Base-by-base conservation (phyloP, 1,284 basidiomycete genomes). In the Sporisorium exsertum region DNA sequence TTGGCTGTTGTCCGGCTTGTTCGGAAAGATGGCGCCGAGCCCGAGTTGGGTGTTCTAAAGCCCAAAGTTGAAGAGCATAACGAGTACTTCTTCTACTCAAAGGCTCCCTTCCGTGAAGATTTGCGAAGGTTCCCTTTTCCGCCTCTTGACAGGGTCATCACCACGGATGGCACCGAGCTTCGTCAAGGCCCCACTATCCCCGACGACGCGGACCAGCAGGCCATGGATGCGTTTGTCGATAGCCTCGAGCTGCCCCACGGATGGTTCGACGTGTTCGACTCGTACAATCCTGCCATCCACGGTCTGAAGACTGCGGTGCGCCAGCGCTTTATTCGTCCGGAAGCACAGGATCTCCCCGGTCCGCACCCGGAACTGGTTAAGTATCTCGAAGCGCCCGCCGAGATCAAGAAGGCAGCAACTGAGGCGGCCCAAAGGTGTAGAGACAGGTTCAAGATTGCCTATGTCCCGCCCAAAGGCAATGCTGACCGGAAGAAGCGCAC, bases 51-150 rank as follows among this genome's bases (percentile, higher is more conserved):
- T 13, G 54, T 82, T 1, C 72, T 84, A 16, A 71, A 66, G 43
- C 82, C 83, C n/a, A 54, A 67, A 18, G 59, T 78, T 2, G 69
- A 74, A 18, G 58, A 76, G 26, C 67, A 71, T 20, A 70, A 61
- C 42, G 77, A 83, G 40, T 77, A 58, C 58, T 77, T 83, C 54
- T 69, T 66, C 60, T 72, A 75, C 46, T 37, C 72, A 8, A 80
- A 95, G 92, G 91, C 97, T 88, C 96, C 96, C 0, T 98, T 97
- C 82, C 93, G 94, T 4, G 95, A 98, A 81, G 96, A 99, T 80
- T 88, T 95, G 58, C 90, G 94, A 68, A 91, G 91, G 72, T 94
- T 94, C 85, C 91, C 90, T 12, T 97, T 98, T 84, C 90, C 92
- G 0, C 93, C 93, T 0, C 88, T 98, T 40, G 90, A 91, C 45